Percentiles rank a stretch among this genome's conserved stretches.
phyloP scores from a whole-genome alignment of 805 yeast genomes.

The Huiozyma sinensis region DNA sequence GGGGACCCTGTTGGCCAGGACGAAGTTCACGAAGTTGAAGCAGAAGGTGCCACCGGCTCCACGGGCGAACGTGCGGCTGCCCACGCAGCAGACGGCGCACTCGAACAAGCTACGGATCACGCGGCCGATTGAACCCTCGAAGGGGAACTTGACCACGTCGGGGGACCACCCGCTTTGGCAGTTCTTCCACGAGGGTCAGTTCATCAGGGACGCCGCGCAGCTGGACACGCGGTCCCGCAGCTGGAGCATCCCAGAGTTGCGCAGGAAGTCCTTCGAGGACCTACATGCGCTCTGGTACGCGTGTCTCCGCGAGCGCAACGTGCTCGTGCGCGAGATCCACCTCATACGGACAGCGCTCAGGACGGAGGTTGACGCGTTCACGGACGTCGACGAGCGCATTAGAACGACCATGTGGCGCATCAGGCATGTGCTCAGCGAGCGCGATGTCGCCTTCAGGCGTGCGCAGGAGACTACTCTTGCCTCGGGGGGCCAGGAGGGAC shows the following conservation, averaged over 20 bases:
- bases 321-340: slow-evolving; percentile 63
- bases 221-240: slow-evolving; percentile 50
- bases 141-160: slow-evolving; percentile 54
- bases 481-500: slow-evolving; percentile 33
- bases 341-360: slow-evolving; percentile 31
- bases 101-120: slow-evolving; percentile 40
- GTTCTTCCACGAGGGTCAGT: slow-evolving; percentile 59
- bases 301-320: slow-evolving; percentile 72
- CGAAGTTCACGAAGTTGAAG: slow-evolving; percentile 31
- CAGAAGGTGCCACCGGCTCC: slow-evolving; percentile 17
- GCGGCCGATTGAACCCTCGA: slow-evolving; percentile 79
- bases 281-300: slow-evolving; percentile 87
- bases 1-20: slow-evolving; percentile 27
- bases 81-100: slow-evolving; percentile 23
- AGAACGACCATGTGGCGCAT: slow-evolving; percentile 66
- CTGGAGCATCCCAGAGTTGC: slow-evolving; percentile 81
- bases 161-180: slow-evolving; percentile 94
- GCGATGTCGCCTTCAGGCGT: slow-evolving; percentile 59
- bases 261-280: slow-evolving; percentile 87
- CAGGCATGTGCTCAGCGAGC: slow-evolving; percentile 77
- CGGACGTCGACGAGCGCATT: slow-evolving; percentile 33
- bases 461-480: slow-evolving; percentile 29
- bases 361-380: slow-evolving; percentile 30
- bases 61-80: slow-evolving; percentile 13
- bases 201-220: slow-evolving; percentile 49